Evolutionary conservation across 1,284 basidiomycete species (phyloP), one percentile per base, ranked within the genome.

Genomic region (Cryptococcus sp.): DNA sequence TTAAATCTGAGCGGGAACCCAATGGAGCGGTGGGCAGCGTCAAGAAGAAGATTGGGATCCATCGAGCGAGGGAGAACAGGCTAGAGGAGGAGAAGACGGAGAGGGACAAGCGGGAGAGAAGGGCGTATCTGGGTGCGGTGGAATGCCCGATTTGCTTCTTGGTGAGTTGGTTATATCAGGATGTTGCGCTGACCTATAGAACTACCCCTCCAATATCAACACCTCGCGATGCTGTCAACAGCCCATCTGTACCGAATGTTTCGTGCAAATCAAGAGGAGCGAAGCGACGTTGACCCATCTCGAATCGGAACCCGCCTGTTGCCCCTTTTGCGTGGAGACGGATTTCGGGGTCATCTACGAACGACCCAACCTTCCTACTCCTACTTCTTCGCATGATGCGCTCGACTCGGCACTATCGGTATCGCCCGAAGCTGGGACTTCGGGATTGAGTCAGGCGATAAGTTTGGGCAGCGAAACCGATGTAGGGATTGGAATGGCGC

Each of bases 141-240:
- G 95, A 98, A 72, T 98, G 94, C 76, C 94, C 94, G n/a, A 97
- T 98, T 60, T 98, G 94, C 75, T 97, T 98, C 76, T 78, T 98
- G 71, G 93, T 45, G 11, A 31, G 23, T 43, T 23, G 14, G 5
- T 7, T n/a, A 18, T 24, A 9, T 33, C 16, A 24, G 4, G n/a
- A n/a, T 19, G 32, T 23, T 25, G 40, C 34, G 12, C 42, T 22
- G 37, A 14, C 35, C 14, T 5, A n/a, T 50, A 70, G 67, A 67
- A 92, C 73, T 97, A 95, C 68, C 92, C 92, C 28, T 79, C 86
- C 24, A 93, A 94, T 69, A 94, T 97, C 74, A 97, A 98, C 71
- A 85, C 84, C 57, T 95, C 93, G 21, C 82, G 94, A 65, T 99
- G 94, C 74, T 99, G 94, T 71, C 89, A 93, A 76, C 94, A 99